Evolutionary conservation across 2,329 filamentous ascomycete genomes (phyloP), one percentile per base, ranked within the genome.

Genomic region (Monilinia vaccinii-corymbosi): DNA sequence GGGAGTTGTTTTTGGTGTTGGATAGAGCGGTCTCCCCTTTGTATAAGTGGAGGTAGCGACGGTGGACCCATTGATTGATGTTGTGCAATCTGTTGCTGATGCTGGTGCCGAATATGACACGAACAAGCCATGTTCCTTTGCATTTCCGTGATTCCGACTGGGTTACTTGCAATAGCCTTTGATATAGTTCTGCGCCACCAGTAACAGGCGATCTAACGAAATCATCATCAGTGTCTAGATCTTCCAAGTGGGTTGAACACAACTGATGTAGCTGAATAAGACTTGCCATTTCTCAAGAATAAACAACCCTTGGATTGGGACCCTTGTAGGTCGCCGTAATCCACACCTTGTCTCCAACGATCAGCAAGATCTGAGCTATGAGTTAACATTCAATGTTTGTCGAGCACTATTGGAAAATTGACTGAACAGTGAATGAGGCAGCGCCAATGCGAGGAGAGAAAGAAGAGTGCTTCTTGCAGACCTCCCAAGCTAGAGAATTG

Each of bases 41-140:
- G 76, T 58, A 76, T 74, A 71, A 78, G 79, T 18, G 79, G 76
- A 58, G 80, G 79, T 47, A 79, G 79, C 64, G 81, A 73, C 16
- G 28, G 14, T 48, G 28, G 11, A 8, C 25, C 11, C 14, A 48
- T 47, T 8, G 8, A 16, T 31, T 47, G 14, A 28, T 47, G n/a
- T 23, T 47, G 45, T 3, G 45, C 45, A 14, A 11, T 7, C 18
- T 31, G 16, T 23, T 47, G 23, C 45, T n/a, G 14, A 11, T 18
- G 14, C 23, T 7, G n/a, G 4, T 18, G 23, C 23, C 13, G 21
- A 45, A 25, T 11, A 14, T 4, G 40, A 21, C 23, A 4, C 10
- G 11, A 23, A 4, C 2, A 44, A 10, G 11, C 4, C 4, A 31
- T 11, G 4, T 25, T 25, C 14, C n/a, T 28, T 47, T 0, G 6